Evolutionary conservation across 202 grass and related monocot genomes (phyloP).

Genomic region (Panicum virgatum): DNA sequence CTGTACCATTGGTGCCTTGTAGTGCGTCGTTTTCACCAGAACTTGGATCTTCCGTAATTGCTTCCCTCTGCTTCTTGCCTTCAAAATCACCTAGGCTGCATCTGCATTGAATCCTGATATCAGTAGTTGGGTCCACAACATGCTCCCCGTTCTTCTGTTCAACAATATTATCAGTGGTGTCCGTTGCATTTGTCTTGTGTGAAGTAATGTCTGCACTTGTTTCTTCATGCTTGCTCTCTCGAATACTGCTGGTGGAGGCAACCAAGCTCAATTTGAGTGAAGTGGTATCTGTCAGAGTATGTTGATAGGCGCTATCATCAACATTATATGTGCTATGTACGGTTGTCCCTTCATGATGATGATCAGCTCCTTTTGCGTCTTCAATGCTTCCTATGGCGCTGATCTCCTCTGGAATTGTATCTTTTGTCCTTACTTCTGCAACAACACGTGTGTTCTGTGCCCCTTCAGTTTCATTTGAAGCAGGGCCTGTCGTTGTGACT

Average conservation of each 20-base stretch:
- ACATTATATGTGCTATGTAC: neutral
- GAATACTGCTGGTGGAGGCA: neutral
- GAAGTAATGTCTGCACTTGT: neutral
- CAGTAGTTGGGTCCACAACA: neutral
- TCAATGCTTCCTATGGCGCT: neutral
- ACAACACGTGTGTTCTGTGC: neutral
- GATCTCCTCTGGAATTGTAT: constrained; percentile 9
- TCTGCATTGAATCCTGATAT: neutral
- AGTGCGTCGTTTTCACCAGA: neutral
- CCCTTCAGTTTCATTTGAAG: neutral
- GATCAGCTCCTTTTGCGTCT: neutral
- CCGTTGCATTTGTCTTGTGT: neutral
- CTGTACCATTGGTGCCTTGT: neutral
- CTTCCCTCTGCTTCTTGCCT: constrained; percentile 9
- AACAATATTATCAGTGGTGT: neutral
- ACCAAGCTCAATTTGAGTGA: neutral
- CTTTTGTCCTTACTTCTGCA: neutral
- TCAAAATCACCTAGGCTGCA: neutral
- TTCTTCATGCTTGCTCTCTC: constrained; percentile 8
- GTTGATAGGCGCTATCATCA: constrained; percentile 16
- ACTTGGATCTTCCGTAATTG: neutral
- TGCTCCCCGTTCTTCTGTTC: neutral
- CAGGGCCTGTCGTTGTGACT: neutral
- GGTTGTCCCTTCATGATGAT: constrained; percentile 24
- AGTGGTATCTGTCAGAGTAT: neutral